Evolutionary conservation across 129 eudicot genomes (phyloP).

Genomic region (Cynara cardunculus): DNA sequence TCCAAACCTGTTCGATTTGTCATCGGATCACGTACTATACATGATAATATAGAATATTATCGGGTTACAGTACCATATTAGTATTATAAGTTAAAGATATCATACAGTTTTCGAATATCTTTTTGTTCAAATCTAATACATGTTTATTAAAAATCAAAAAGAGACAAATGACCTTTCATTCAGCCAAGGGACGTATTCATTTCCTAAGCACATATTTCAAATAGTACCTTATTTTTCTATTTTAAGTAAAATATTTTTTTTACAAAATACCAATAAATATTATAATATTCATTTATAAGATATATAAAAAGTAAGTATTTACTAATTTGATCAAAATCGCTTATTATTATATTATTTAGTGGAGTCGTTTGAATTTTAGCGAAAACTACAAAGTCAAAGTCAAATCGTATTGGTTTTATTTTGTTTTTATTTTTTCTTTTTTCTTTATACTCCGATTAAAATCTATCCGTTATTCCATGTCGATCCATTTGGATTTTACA

Average conservation of each 20-base stretch:
- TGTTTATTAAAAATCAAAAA: conserved; percentile 10
- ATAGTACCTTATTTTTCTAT: neutral
- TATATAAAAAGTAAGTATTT: neutral
- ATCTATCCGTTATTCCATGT: conserved; percentile 15
- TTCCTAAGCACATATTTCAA: neutral
- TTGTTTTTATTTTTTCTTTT: neutral
- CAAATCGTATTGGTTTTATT: neutral
- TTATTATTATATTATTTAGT: neutral
- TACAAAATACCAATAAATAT: neutral
- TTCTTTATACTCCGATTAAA: neutral
- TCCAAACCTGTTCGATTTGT: neutral
- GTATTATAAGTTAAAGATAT: conserved; percentile 1
- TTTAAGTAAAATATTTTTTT: neutral
- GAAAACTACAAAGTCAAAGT: neutral
- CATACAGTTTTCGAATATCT: neutral
- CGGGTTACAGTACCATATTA: neutral
- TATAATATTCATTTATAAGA: neutral
- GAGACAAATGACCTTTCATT: conserved; percentile 33
- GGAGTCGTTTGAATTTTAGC: neutral
- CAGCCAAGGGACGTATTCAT: conserved; percentile 14
- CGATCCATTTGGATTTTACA: conserved; percentile 8
- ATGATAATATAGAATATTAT: neutral
- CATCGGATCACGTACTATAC: neutral
- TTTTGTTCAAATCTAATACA: neutral
- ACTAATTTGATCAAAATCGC: neutral